Base-by-base conservation (phyloP, 768 basidiomycete species). In the Suillus tomentosus region DNA sequence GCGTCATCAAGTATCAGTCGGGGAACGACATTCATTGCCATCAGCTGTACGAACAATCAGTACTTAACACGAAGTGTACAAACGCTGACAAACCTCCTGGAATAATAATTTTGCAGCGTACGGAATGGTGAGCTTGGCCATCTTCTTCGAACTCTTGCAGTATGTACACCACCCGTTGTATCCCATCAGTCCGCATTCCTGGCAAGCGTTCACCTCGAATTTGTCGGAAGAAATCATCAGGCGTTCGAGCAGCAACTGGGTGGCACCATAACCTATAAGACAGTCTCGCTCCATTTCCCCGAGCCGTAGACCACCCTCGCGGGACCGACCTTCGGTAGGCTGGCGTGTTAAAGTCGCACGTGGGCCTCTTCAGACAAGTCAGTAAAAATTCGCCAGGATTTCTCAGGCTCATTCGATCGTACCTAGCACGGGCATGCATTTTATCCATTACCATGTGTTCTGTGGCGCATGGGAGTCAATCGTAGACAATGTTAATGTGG, bases 361-460 rank as follows among this genome's bases (percentile, higher is more conserved):
- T 54, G 97, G 97, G 17, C 97, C 96, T 72, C 94, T 95, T 74
- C 57, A 34, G 53, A 27, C 47, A 67, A 15, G 60, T 68, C 62
- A 64, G 68, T 66, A 50, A 66, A 36, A 37, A 34, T 40, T 31
- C 9, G 22, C 31, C 58, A 60, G 36, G 48, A 61, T 65, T 68
- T 61, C 59, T 68, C 67, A 64, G 60, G 53, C 59, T 39, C 47
- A 31, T 34, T 43, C 60, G 62, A 59, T 71, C 82, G 70, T 75
- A 90, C 94, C 94, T 90, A 59, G 97, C 95, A 64, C 97, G 90
- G 68, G 97, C 97, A 71, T 99, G 97, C 97, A 99, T 99, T 83
- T 99, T 99, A 83, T 99, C 97, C 90, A 98, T 92, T 59, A 99
- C 96, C 96, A 99, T 99, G 80, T 96, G 96, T 81, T 96, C 89